Evolutionary conservation across 768 basidiomycete genomes (phyloP), one percentile per base, ranked within the genome.

Genomic region (Leccinellum rugosiceps): DNA sequence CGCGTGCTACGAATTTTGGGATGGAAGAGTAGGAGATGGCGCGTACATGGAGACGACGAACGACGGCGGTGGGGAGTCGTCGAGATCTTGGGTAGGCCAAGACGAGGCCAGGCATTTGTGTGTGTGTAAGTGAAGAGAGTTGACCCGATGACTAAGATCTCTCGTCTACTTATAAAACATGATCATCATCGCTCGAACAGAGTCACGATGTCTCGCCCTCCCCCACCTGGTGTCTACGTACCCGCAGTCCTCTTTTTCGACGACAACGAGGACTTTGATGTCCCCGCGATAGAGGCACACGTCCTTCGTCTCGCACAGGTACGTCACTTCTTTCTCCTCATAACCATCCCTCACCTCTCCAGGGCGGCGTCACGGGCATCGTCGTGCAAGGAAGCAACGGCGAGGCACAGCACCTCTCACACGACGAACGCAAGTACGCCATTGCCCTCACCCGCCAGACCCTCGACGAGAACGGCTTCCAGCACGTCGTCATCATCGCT

Each of bases 21-120:
- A 97, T 88, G 10, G 92, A 88, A 4, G 86, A 80, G 71, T 96
- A 96, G 7, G 93, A 95, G 28, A 93, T 77, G 10, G 87, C 83
- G 35, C 92, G 85, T 43, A 81, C 78, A 65, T 91, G 88, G 55
- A 90, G 75, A 65, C 83, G 81, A n/a, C 90, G 82, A 31, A 88
- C 69, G 32, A 74, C 67, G 34, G 77, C 69, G 28, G 72, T 0
- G 17, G 34, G 8, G 14, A 75, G 66, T 73, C 8, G 66, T 73
- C 8, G 77, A 69, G 69, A 38, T 48, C 63, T 59, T 48, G 6
- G 34, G 15, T 35, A 35, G 34, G 15, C 34, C 34, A 35, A 35
- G 34, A 35, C 1, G 34, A 35, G 34, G 34, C 34, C 34, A 4
- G 34, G 34, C 34, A 35, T 35, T 34, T 34, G 32, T 34, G 14